Percentiles rank a stretch among this genome's conserved stretches.
Conservation (phyloP, 176 grass and related monocot species). For the Juncus effusus region DNA sequence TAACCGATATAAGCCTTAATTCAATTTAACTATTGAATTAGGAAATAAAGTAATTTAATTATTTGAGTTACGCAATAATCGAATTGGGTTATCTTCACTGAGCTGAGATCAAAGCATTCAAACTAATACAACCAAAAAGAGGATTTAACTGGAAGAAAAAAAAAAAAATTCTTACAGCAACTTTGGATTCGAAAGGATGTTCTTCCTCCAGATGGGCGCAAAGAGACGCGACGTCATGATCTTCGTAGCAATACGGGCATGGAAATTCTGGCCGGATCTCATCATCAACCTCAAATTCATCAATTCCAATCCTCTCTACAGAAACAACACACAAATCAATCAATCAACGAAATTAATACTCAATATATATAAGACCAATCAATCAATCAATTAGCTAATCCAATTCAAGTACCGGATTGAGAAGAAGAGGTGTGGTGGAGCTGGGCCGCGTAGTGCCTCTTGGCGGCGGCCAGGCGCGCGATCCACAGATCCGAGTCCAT, state of each 20-base stretch:
- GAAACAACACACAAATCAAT: slow-evolving; percentile 20
- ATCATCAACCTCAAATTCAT: slow-evolving; percentile 79
- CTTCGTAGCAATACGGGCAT: slow-evolving; percentile 98
- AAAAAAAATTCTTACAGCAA: slow-evolving; percentile 43
- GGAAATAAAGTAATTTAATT: not conserved
- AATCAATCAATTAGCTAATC: not conserved
- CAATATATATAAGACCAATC: not conserved
- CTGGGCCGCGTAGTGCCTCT: slow-evolving; percentile 72
- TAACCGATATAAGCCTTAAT: not conserved
- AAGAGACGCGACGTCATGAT: slow-evolving; percentile 75
- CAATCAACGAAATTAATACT: slow-evolving; percentile 4
- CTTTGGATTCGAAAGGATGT: slow-evolving; percentile 74
- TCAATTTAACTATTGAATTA: not conserved
- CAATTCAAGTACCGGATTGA: not conserved
- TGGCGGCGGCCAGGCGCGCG: slow-evolving; percentile 81
- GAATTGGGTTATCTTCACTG: no score
- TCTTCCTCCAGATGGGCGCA: slow-evolving; percentile 90
- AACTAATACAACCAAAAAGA: not conserved
- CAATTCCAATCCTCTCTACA: slow-evolving; percentile 61
- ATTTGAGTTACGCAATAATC: no score
- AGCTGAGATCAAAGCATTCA: no score
- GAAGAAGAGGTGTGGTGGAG: slow-evolving; percentile 39
- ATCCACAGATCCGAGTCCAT: slow-evolving; percentile 97
- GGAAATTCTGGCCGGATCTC: slow-evolving; percentile 69
- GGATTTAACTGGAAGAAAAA: not conserved